A percentile compares a stretch with the other conserved stretches of the same genome.
Conservation (phyloP, 306 rosid species). For the Prunus fruticosa region DNA sequence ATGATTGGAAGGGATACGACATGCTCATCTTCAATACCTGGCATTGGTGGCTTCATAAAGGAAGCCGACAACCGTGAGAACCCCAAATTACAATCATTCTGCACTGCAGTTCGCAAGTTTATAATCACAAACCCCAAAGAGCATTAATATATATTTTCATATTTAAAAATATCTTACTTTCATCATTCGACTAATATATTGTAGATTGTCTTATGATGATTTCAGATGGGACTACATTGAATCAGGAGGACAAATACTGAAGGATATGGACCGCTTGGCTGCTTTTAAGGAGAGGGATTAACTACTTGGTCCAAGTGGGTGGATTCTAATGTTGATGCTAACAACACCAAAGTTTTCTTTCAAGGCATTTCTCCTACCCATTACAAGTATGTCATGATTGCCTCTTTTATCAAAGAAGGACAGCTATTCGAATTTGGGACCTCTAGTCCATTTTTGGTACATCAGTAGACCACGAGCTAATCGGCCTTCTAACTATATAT, state of each 20-base stretch:
- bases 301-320: slow-evolving; percentile 54
- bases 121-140: background rate
- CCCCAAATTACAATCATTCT: too few species aligned
- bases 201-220: background rate
- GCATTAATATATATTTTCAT: too few species aligned
- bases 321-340: slow-evolving; percentile 29
- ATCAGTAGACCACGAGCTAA: too few species aligned
- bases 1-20: slow-evolving; percentile 40
- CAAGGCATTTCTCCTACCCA: slow-evolving; percentile 45
- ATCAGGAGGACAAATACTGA: slow-evolving; percentile 13
- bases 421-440: too few species aligned
- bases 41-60: slow-evolving; percentile 58
- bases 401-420: background rate
- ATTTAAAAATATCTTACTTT: too few species aligned
- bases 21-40: slow-evolving; percentile 44
- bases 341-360: slow-evolving; percentile 28
- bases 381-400: slow-evolving; percentile 1
- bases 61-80: slow-evolving; percentile 31
- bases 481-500: too few species aligned
- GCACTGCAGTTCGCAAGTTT: too few species aligned
- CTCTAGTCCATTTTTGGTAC: too few species aligned
- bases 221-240: slow-evolving; percentile 41
- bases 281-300: slow-evolving; percentile 29
- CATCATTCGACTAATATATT: too few species aligned
- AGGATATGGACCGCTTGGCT: slow-evolving; percentile 43